Evolutionary conservation across 1,139 yeast genomes (phyloP).

Genomic region (Kodamaea fungicola): DNA sequence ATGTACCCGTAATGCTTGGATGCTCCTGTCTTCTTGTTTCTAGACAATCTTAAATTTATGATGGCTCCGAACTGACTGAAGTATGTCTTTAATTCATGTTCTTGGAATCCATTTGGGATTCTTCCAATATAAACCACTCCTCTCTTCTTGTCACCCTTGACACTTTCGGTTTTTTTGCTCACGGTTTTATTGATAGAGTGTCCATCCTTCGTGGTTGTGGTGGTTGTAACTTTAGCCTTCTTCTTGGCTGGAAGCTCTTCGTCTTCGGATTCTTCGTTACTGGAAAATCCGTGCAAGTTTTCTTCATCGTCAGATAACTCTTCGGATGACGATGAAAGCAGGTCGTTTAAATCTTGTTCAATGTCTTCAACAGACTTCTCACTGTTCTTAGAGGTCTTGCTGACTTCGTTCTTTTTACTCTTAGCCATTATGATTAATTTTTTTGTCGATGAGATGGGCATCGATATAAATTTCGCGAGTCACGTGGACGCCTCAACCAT

Average conservation of each 20-base stretch:
- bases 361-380: conserved; percentile 23
- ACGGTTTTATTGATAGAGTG: conserved; percentile 18
- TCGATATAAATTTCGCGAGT: not conserved
- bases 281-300: conserved; percentile 22
- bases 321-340: conserved; percentile 6
- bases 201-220: conserved; percentile 12
- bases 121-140: conserved; percentile 89
- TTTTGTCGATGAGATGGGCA: conserved; percentile 1
- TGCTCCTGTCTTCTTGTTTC: conserved; percentile 88
- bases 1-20: conserved; percentile 92
- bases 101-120: conserved; percentile 90
- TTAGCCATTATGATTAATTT: not conserved
- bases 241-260: conserved; percentile 9
- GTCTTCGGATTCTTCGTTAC: conserved; percentile 18
- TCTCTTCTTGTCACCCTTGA: conserved; percentile 41
- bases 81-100: conserved; percentile 73
- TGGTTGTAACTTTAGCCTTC: conserved; percentile 12
- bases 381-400: conserved; percentile 6
- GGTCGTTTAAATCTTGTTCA: conserved; percentile 29
- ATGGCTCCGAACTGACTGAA: conserved; percentile 89
- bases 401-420: not conserved
- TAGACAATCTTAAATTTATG: conserved; percentile 70
- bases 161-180: conserved; percentile 21
- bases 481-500: not conserved
- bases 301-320: conserved; percentile 15